These are phyloP conservation scores for Phytopythium chamaehyphon DNA, from an alignment of 352 stramenopile genomes.

Conservation along the genomic window DNA sequence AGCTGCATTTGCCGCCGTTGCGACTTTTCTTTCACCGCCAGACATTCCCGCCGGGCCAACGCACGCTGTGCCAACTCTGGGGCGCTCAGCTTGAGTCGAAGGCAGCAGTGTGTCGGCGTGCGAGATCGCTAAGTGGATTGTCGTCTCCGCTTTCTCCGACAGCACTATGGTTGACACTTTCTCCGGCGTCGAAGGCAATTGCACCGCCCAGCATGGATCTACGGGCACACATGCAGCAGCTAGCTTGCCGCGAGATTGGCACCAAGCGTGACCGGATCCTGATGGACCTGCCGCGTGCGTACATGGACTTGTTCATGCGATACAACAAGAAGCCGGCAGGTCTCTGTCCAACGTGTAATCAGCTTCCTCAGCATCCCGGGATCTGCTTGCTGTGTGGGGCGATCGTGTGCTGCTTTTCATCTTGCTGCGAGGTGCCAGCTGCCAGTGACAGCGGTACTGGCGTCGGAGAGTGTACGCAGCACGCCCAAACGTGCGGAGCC, in stretches of 20 bases:
- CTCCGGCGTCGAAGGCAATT: neutral
- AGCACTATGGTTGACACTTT: neutral
- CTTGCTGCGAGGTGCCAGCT: conserved; percentile 54
- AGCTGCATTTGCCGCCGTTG: conserved; percentile 64
- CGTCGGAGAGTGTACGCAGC: conserved; percentile 73
- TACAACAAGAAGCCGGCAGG: conserved; percentile 67
- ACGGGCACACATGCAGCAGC: conserved; percentile 21
- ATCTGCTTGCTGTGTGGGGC: conserved; percentile 75
- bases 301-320: conserved; percentile 81
- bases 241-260: conserved; percentile 18
- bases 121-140: conserved; percentile 9
- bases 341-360: conserved; percentile 49
- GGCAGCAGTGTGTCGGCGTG: conserved; percentile 46
- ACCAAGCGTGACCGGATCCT: conserved; percentile 18
- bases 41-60: conserved; percentile 54
- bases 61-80: conserved; percentile 67
- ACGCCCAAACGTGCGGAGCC: conserved; percentile 59
- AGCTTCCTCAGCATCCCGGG: conserved; percentile 63
- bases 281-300: conserved; percentile 55
- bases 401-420: conserved; percentile 73
- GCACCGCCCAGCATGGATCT: conserved; percentile 7
- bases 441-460: conserved; percentile 7
- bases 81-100: conserved; percentile 65
- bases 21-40: conserved; percentile 61
- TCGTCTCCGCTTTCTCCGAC: neutral